Conservation (phyloP, 371 early-diverging fungal species). For the Sporodiniella umbellata region DNA sequence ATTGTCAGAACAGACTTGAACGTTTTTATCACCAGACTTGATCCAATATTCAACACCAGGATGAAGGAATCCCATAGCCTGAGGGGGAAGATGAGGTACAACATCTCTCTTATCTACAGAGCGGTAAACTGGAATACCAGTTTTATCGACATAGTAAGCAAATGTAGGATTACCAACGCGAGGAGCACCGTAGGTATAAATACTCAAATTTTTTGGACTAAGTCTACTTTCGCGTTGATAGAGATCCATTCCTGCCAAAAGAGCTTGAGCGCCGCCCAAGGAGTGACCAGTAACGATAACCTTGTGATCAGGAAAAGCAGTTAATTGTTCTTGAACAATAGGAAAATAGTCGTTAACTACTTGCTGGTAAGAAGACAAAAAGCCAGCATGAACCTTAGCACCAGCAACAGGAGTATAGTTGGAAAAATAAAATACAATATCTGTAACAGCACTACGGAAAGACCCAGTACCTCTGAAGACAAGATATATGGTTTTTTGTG, state of each 20-base stretch:
- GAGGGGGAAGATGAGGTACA: slow-evolving; percentile 20
- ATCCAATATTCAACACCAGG: slow-evolving; percentile 23
- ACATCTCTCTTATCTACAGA: slow-evolving; percentile 16
- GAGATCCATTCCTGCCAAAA: slow-evolving; percentile 21
- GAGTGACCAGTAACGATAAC: slow-evolving; percentile 18
- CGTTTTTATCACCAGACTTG: neutral
- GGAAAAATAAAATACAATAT: slow-evolving; percentile 1
- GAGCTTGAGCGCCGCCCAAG: slow-evolving; percentile 23
- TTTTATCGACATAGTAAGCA: slow-evolving; percentile 22
- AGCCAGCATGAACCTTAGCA: slow-evolving; percentile 22
- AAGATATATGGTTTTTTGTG: slow-evolving; percentile 17
- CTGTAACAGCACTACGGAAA: slow-evolving; percentile 11
- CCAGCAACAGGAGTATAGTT: slow-evolving; percentile 17
- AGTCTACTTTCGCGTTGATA: slow-evolving; percentile 18
- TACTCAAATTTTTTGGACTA: slow-evolving; percentile 6
- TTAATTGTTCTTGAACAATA: slow-evolving; percentile 8
- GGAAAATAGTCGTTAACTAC: slow-evolving; percentile 4
- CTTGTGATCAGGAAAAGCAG: slow-evolving; percentile 11
- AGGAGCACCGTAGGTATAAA: slow-evolving; percentile 22
- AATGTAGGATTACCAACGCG: slow-evolving; percentile 23
- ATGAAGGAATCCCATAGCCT: slow-evolving; percentile 15
- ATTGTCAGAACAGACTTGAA: slow-evolving; percentile 14
- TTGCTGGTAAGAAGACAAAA: slow-evolving; percentile 9
- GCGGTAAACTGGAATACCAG: slow-evolving; percentile 10
- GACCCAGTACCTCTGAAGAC: slow-evolving; percentile 25